Evolutionary conservation across 768 basidiomycete genomes (phyloP).

Genomic region (Kondoa malvinella): DNA sequence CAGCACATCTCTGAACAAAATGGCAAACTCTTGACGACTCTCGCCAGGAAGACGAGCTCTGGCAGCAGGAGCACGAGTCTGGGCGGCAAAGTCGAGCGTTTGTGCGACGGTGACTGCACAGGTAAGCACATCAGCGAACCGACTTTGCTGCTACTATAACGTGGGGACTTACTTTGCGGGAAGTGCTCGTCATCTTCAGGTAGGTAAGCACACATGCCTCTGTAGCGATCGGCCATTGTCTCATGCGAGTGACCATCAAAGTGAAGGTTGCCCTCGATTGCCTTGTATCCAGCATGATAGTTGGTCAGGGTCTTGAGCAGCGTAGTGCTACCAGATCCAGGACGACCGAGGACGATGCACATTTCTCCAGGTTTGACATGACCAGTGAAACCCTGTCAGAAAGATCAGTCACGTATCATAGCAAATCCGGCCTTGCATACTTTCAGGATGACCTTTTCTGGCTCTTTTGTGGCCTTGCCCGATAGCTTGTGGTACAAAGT

Average conservation of each 20-base stretch:
- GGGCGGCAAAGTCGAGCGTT: conserved; percentile 42
- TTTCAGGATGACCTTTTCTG: background rate
- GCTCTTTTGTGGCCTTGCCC: conserved; percentile 4
- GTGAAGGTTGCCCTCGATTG: conserved; percentile 35
- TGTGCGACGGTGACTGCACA: conserved; percentile 30
- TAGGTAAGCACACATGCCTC: conserved; percentile 63
- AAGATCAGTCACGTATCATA: conserved; percentile 27
- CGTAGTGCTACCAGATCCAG: conserved; percentile 33
- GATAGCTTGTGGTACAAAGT: background rate
- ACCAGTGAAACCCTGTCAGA: conserved; percentile 47
- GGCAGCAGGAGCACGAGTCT: conserved; percentile 38
- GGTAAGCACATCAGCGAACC: background rate
- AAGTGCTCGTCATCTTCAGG: conserved; percentile 59
- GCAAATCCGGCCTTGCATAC: background rate
- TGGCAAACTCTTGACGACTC: conserved; percentile 32
- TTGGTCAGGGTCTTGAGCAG: conserved; percentile 41
- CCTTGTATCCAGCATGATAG: conserved; percentile 32
- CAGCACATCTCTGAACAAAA: conserved; percentile 31
- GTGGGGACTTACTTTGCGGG: conserved; percentile 57
- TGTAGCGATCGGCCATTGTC: conserved; percentile 38
- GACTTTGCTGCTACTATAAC: conserved; percentile 36
- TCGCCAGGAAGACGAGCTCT: conserved; percentile 32
- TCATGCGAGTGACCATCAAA: conserved; percentile 38
- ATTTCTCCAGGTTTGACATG: conserved; percentile 53
- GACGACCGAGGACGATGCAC: conserved; percentile 42